Conservation (phyloP, 768 basidiomycete genomes). For the Phallus indusiatus region DNA sequence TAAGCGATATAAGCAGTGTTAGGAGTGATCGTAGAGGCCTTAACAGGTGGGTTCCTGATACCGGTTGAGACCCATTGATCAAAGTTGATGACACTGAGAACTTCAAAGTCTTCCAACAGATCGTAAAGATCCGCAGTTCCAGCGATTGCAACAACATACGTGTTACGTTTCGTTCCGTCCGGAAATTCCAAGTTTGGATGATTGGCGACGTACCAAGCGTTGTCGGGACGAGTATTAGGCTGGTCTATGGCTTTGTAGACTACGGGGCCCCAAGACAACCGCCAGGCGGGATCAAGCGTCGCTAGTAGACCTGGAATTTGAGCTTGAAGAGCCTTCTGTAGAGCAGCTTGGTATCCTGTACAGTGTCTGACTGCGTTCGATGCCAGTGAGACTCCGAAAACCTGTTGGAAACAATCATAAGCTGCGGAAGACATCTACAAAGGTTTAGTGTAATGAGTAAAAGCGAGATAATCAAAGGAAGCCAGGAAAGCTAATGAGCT, state of each 20-base stretch:
- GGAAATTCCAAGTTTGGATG: not conserved
- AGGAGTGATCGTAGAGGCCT: not conserved
- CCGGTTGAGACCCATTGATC: not conserved
- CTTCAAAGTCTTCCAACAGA: conserved; percentile 1
- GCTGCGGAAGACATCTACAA: not conserved
- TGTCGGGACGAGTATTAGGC: conserved; percentile 3
- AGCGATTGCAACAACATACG: conserved; percentile 8
- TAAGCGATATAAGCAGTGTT: conserved; percentile 1
- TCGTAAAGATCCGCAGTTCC: not conserved
- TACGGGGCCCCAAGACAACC: conserved; percentile 1
- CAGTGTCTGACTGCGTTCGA: not conserved
- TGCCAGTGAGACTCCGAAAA: not conserved
- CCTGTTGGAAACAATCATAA: conserved; percentile 6
- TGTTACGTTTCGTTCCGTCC: not conserved
- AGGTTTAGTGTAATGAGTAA: no score
- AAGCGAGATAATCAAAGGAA: no score
- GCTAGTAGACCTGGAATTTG: not conserved
- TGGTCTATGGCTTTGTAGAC: not conserved
- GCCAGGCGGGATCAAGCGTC: not conserved
- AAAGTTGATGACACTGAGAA: conserved; percentile 1
- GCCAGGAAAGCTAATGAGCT: no score
- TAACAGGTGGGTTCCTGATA: not conserved
- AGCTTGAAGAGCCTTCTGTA: not conserved
- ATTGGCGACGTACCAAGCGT: conserved; percentile 5
- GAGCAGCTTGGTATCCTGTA: not conserved